Base-by-base conservation (phyloP, 805 yeast genomes). In the Suhomyces kilbournensis region DNA sequence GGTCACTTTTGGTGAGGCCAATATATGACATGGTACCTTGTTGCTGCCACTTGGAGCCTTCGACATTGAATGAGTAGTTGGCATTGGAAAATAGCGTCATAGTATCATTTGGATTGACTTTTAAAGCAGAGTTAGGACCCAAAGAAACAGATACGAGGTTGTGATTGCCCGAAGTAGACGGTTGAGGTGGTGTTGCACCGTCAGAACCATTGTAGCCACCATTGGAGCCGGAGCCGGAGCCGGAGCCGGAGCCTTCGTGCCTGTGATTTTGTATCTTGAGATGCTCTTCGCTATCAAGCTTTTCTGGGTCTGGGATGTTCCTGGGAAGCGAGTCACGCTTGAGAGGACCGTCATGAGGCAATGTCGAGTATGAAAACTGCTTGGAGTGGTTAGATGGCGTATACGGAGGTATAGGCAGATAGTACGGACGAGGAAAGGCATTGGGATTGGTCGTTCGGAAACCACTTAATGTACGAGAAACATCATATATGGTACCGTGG, bases 1-100 rank as follows among this genome's bases (percentile, higher is more conserved):
- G 71, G 53, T 75, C 79, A 45, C 70, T 61, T 54, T 74, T 75
- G 4, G 75, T 68, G 30, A 74, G 55, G 3, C 77, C 78, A 23
- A 71, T 64, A 46, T 71, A 74, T 1, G 78, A 70, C 19, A 74
- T 48, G 7, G 66, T 62, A 2, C 79, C 79, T 45, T 73, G 77
- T 46, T 66, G 69, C 54, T 74, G 78, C 69, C 76, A 67, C 22
- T 55, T 53, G 2, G 66, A 62, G 8, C 78, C 78, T 49, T 74
- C 78, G 4, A 72, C 62, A 45, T 63, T 58, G 19, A 74, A 53
- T 0, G 77, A 66, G 50, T 46, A 61, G 46, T 73, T 70, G 5
- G 78, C 75, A 50, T 66, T 63, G 19, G 69, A 54, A 45, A 73
- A 72, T 0, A 67, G 51, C n/a, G 63, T 60, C 34, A 75, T 64